Evolutionary conservation across 495 filamentous ascomycete genomes (phyloP), one percentile per base, ranked within the genome.

Genomic region (Tuber aestivum): DNA sequence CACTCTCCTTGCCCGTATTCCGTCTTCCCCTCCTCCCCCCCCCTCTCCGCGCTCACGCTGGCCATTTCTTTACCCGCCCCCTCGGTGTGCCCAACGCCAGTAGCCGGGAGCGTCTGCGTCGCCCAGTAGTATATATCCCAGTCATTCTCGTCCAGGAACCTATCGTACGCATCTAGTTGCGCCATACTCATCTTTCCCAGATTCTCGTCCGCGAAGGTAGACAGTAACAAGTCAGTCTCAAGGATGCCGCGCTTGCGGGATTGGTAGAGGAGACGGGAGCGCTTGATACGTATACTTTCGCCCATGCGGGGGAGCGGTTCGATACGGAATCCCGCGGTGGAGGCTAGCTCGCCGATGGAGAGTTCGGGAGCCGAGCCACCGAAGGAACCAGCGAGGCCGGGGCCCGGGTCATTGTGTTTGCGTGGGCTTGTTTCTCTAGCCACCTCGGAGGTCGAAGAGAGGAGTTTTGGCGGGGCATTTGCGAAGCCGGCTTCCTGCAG

Each of bases 91-190:
- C 81, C 84, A 38, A 77, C 40, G 3, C 86, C 83, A 21, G 89
- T 87, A 0, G 86, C 83, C 1, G 89, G 86, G 9, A 92, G 88
- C 78, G 92, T 90, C 83, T 99, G 96, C n/a, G 96, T 99, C 0
- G 94, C 93, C 95, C 95, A 99, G 88, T 99, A 99, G 87, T 99
- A 99, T 76, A 99, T 98, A 83, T 99, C 95, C 95, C 95, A 99
- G 85, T 99, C 95, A 83, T 98, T 98, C 84, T 99, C 95, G 86
- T 99, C 95, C 70, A 99, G 89, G 88, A 99, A 97, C 23, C 87
- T 86, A 84, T 98, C 96, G 86, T 94, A 98, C 84, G 96, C 90
- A 76, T 88, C 83, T 74, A 99, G 89, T 81, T 95, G 93, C 70
- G 86, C 85, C 6, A 85, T 85, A 0, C 87, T 88, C 95, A 99